These are phyloP conservation scores for Myxozyma vanderwaltii DNA, from an alignment of 805 yeast genomes.

Conservation along the genomic window DNA sequence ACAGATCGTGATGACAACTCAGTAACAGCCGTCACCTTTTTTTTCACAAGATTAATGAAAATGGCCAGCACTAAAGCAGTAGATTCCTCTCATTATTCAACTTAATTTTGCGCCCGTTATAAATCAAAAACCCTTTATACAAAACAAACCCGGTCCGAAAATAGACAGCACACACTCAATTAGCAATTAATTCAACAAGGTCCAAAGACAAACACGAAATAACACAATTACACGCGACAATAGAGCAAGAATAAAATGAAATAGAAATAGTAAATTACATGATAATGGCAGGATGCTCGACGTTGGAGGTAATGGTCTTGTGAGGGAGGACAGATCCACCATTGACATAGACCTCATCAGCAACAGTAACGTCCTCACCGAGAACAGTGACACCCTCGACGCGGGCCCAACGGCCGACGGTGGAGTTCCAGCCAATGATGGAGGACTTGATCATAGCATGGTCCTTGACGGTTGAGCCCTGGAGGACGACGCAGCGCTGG, in stretches of 20 bases:
- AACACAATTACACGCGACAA: neutral
- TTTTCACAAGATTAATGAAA: neutral
- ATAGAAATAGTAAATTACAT: conserved; percentile 56
- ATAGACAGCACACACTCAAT: conserved; percentile 5
- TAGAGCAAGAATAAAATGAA: neutral
- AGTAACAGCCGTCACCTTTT: neutral
- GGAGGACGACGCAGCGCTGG: conserved; percentile 89
- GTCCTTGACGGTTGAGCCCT: conserved; percentile 88
- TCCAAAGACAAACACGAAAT: neutral
- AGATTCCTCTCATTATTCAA: neutral
- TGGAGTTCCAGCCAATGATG: conserved; percentile 98
- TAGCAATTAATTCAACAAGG: conserved; percentile 7
- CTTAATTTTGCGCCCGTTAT: conserved; percentile 10
- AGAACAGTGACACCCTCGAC: conserved; percentile 95
- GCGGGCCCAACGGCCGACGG: conserved; percentile 98
- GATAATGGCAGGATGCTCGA: conserved; percentile 96
- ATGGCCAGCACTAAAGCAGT: neutral
- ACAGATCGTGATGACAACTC: neutral
- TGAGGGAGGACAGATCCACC: conserved; percentile 99
- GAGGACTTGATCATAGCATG: conserved; percentile 98
- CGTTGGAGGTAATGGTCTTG: conserved; percentile 93
- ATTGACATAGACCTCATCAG: conserved; percentile 97
- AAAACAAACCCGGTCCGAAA: conserved; percentile 2
- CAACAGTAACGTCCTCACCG: conserved; percentile 98
- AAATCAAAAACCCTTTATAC: conserved; percentile 9